Evolutionary conservation across 73 alveolate species (phyloP).

Genomic region (Breviolum minutum): DNA sequence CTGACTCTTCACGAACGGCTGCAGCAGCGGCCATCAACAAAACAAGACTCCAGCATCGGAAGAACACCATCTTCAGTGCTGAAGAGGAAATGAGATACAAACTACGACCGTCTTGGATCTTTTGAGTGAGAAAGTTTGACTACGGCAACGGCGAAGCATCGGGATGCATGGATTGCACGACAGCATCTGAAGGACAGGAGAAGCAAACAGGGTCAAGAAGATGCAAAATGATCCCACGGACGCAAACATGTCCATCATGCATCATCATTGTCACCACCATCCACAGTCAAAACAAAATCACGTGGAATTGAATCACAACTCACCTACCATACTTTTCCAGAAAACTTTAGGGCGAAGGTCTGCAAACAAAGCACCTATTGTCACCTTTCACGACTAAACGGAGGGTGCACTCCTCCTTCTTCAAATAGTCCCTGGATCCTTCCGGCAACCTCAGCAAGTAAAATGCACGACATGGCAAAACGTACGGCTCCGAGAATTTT

Average conservation of each 20-base stretch:
- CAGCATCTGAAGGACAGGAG: too few relatives aligned
- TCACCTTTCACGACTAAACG: too few relatives aligned
- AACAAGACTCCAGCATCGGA: constrained; percentile 27
- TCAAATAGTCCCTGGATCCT: constrained; percentile 96
- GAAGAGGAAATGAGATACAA: neutral
- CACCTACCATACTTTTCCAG: too few relatives aligned
- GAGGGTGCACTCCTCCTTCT: constrained; percentile 96
- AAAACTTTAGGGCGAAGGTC: too few relatives aligned
- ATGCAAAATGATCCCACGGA: too few relatives aligned
- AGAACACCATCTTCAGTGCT: neutral
- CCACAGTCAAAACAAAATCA: too few relatives aligned
- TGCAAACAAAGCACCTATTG: too few relatives aligned
- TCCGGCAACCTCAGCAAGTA: constrained; percentile 74
- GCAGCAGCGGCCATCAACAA: neutral
- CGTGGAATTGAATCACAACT: too few relatives aligned
- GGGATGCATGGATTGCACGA: too few relatives aligned
- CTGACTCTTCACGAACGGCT: constrained; percentile 32
- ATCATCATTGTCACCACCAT: too few relatives aligned
- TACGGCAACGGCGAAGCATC: neutral
- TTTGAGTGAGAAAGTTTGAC: neutral
- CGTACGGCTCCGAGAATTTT: neutral
- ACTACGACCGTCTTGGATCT: constrained; percentile 20
- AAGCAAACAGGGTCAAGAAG: too few relatives aligned
- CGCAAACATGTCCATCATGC: too few relatives aligned
- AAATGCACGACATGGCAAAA: neutral